Evolutionary conservation across 345 rosid genomes (phyloP), one percentile per base, ranked within the genome.

Genomic region (Ceriops tagal): DNA sequence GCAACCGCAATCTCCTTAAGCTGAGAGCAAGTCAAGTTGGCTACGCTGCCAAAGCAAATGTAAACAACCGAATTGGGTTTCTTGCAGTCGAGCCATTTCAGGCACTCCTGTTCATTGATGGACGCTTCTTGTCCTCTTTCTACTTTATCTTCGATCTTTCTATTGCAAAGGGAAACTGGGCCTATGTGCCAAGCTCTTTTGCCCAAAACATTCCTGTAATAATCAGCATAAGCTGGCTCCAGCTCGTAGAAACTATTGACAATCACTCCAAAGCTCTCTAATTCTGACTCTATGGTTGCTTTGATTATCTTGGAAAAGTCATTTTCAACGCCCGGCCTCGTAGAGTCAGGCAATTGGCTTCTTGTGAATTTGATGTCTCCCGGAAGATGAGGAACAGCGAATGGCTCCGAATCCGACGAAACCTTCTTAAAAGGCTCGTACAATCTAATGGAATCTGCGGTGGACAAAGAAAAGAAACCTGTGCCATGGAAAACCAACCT

Each of bases 81-180:
- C 81, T 86, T 88, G 18, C 77, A 76, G 71, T 86, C 82, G 2
- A 88, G 87, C 91, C 91, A 88, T 62, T 65, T 68, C 52, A 83
- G 55, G 65, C 85, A 83, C 35, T 76, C 67, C 53, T 78, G 68
- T 66, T 76, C 72, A 56, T 81, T 80, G 1, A 70, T 67, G 62
- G 77, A 64, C 0, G 80, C 68, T 62, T 67, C 71, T 43, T 64
- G 74, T 0, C 86, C 85, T 37, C 87, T 79, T 37, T 30, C 72
- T 56, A 83, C 75, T 73, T 84, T 86, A 49, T 84, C 87, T 69
- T 81, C 67, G 15, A 19, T 61, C 19, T 27, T 53, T 53, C 66
- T 63, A 62, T 80, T 84, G 55, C 80, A 75, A 27, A 82, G 27
- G 0, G 85, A 86, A 43, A 76, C 63, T 0, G 83, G 78, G 20